Percentiles rank a stretch among this genome's conserved stretches.
These are phyloP conservation scores for Dichotomopilus funicola DNA, from an alignment of 2,329 filamentous ascomycete genomes.

Conservation along the genomic window DNA sequence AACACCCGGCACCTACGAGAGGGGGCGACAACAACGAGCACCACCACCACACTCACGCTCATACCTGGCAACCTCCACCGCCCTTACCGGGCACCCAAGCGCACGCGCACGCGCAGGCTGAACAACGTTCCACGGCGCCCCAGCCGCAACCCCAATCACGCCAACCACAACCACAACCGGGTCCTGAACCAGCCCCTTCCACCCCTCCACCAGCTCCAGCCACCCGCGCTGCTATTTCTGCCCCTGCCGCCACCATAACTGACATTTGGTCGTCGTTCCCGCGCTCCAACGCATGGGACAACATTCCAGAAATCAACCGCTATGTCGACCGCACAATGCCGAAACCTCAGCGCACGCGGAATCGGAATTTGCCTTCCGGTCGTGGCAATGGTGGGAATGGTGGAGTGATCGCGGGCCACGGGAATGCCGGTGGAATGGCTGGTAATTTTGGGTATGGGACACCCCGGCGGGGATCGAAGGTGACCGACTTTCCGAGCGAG, in stretches of 20 bases:
- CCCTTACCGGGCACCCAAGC: neutral
- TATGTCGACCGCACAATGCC: constrained; percentile 71
- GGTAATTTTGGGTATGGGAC: constrained; percentile 18
- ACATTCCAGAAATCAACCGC: constrained; percentile 75
- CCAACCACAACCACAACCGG: neutral
- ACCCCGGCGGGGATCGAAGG: constrained; percentile 45
- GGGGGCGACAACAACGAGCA: constrained; percentile 22
- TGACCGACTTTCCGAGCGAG: constrained; percentile 84
- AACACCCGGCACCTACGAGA: constrained; percentile 22
- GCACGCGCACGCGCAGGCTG: neutral
- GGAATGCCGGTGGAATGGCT: neutral
- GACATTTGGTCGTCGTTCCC: constrained; percentile 68
- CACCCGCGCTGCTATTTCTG: constrained; percentile 42
- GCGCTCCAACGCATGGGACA: constrained; percentile 89
- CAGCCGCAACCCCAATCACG: neutral
- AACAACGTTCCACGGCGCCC: neutral
- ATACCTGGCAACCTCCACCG: neutral
- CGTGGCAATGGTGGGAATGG: neutral
- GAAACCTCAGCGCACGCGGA: constrained; percentile 43
- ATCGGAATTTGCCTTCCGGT: constrained; percentile 24
- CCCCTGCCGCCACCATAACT: constrained; percentile 29
- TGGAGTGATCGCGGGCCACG: neutral
- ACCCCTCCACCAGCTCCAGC: constrained; percentile 28
- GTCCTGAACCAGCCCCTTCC: constrained; percentile 35
- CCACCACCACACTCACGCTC: neutral